Evolutionary conservation across 78 protist genomes (phyloP), one percentile per base, ranked within the genome.

Genomic region (Pelomyxa schiedti): DNA sequence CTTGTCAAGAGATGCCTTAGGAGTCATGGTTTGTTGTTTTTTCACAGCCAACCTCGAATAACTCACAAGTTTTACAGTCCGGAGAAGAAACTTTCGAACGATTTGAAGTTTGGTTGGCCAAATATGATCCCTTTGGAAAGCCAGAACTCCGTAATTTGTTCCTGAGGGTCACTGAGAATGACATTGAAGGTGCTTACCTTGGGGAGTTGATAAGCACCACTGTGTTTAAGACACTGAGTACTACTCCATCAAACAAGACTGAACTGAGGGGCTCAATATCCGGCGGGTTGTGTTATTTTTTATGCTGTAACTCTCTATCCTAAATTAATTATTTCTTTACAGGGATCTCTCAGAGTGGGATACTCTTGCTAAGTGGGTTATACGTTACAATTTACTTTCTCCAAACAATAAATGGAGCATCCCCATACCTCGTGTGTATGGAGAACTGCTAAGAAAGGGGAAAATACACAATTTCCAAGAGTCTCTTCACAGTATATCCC

Each of bases 361-460:
- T 39, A 30, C 37, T 47, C 72, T 86, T 28, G 81, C 88, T 1
- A 0, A 0, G 29, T 87, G 90, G 92, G 5, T 88, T 38, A 65
- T 28, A 32, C 28, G 22, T 37, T 39, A 88, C 83, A 3, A 29
- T 24, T 73, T 88, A 38, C 69, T 47, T 66, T 63, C 74, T 26
- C 37, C 32, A 35, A 76, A 84, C 76, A 63, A 47, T 69, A 30
- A 83, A 24, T 88, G 92, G 92, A 1, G 84, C 58, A 63, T 88
- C 64, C 89, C 79, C 76, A 52, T 91, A 9, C 95, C 93, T n/a
- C 81, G 93, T 9, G 73, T 88, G 35, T 91, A 72, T 76, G 29
- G n/a, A n/a, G n/a, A n/a, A n/a, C n/a, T n/a, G n/a, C n/a, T n/a
- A n/a, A n/a, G n/a, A n/a, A n/a, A n/a, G n/a, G n/a, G n/a, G n/a